Evolutionary conservation across 2,329 filamentous ascomycete genomes (phyloP).

Genomic region (Raffaelea ambrosiae): DNA sequence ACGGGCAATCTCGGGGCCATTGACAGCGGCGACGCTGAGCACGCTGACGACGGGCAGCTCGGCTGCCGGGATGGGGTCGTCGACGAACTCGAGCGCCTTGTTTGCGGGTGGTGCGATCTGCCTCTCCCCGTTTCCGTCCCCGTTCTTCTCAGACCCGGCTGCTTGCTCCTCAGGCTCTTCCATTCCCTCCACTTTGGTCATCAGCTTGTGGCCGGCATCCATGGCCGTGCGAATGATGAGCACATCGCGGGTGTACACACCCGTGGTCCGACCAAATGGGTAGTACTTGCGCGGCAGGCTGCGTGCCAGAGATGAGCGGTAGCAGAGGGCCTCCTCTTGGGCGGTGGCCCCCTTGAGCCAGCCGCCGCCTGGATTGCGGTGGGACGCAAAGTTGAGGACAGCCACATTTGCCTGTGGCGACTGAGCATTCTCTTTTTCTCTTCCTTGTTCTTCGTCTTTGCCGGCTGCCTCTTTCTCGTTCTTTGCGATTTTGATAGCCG

Average conservation of each 20-base stretch:
- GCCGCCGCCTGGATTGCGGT: constrained; percentile 49
- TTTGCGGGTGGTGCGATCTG: too few relatives aligned
- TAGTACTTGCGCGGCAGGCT: constrained; percentile 29
- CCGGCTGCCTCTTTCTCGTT: too few relatives aligned
- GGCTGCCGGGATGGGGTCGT: neutral
- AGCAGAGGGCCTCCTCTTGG: constrained; percentile 63
- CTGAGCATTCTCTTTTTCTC: neutral
- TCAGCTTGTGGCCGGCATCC: constrained; percentile 10
- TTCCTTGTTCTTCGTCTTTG: neutral
- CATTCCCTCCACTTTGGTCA: constrained; percentile 7
- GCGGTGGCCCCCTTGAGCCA: constrained; percentile 54
- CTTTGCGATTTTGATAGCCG: constrained; percentile 31
- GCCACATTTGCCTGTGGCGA: constrained; percentile 24
- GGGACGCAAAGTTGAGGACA: constrained; percentile 59
- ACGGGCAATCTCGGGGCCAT: neutral
- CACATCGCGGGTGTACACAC: constrained; percentile 23
- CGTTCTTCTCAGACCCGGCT: neutral
- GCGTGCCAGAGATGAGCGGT: constrained; percentile 46
- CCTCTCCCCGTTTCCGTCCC: too few relatives aligned
- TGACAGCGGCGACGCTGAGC: constrained; percentile 50
- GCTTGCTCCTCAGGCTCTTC: too few relatives aligned
- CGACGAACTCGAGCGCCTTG: too few relatives aligned
- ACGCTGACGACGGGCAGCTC: constrained; percentile 46
- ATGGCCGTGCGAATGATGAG: constrained; percentile 18
- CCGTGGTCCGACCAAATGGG: constrained; percentile 13